Conservation (phyloP, 2,329 filamentous ascomycete species). For the Ilyonectria destructans region DNA sequence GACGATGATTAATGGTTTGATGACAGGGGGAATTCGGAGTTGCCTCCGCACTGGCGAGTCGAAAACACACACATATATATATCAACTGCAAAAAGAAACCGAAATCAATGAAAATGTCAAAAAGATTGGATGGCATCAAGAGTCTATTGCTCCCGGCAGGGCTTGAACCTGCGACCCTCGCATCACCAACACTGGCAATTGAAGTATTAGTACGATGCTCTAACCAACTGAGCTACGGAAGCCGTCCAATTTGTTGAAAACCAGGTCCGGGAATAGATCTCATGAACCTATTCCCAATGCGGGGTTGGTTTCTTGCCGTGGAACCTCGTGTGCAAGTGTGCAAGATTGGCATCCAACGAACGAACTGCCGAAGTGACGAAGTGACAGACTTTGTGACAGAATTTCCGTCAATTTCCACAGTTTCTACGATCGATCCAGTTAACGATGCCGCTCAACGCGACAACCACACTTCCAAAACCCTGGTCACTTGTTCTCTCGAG, state of each 20-base stretch:
- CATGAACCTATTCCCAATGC: not conserved
- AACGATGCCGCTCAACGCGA: not conserved
- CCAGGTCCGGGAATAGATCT: conserved; percentile 15
- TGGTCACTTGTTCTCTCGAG: not conserved
- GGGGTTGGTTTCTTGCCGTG: not conserved
- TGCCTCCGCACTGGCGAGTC: no score
- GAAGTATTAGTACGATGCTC: conserved; percentile 51
- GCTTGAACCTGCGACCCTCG: conserved; percentile 52
- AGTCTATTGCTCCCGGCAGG: conserved; percentile 48
- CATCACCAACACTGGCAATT: conserved; percentile 42
- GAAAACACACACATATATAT: not conserved
- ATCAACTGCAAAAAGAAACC: not conserved
- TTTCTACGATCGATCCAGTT: no score
- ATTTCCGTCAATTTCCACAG: not conserved
- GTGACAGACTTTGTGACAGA: not conserved
- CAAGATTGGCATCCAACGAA: not conserved
- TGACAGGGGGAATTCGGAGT: no score
- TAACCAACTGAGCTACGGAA: conserved; percentile 53
- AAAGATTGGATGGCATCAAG: conserved; percentile 40
- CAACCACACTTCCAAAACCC: not conserved
- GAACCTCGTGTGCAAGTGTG: not conserved
- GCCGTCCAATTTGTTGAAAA: conserved; percentile 38
- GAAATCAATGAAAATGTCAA: conserved; percentile 2
- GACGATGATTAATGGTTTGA: no score
- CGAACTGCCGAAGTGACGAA: not conserved